Evolutionary conservation across 345 rosid species (phyloP), one percentile per base, ranked within the genome.

Genomic region (Camelina hispida): DNA sequence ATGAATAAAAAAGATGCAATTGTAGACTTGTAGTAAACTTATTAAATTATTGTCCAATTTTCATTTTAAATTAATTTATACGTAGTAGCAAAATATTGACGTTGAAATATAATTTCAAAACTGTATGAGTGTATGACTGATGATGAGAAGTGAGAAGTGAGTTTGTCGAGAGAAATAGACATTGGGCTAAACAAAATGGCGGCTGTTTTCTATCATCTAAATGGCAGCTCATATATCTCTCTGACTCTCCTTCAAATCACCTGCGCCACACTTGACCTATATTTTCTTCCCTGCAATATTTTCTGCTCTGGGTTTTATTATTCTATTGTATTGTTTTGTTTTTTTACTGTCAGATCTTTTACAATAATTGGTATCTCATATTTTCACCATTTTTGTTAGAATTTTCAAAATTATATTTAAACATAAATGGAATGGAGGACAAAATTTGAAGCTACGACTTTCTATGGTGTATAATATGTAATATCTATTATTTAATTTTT

Each of bases 201-300:
- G 52, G 75, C 75, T 42, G 47, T 37, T 66, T 66, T 51, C 35
- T 67, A 67, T 37, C 67, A 43, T 4, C 38, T 56, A n/a, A n/a
- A 52, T 11, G 23, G 17, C 48, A 44, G 17, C 48, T 43, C 16
- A 5, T 53, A 12, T 42, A n/a, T 52, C 34, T 55, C 14, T 62
- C 56, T 42, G 30, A 28, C 14, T 68, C 53, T 69, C 63, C 10
- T 3, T 38, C 42, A 69, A 30, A 13, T 57, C 55, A 56, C 56
- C 56, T 56, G 55, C 46, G 30, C 55, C 64, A 69, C 63, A 69
- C 28, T 17, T 16, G 2, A 69, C 28, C 8, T 68, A 25, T 68
- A 4, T 32, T 66, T 66, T 7, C 35, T 66, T 3, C 12, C 2
- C 48, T 42, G 9, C 20, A 51, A 15, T 35, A 2, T 18, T 66